These are phyloP conservation scores for Heimioporus punctisporus DNA, from an alignment of 1,284 basidiomycete genomes.

Conservation along the genomic window DNA sequence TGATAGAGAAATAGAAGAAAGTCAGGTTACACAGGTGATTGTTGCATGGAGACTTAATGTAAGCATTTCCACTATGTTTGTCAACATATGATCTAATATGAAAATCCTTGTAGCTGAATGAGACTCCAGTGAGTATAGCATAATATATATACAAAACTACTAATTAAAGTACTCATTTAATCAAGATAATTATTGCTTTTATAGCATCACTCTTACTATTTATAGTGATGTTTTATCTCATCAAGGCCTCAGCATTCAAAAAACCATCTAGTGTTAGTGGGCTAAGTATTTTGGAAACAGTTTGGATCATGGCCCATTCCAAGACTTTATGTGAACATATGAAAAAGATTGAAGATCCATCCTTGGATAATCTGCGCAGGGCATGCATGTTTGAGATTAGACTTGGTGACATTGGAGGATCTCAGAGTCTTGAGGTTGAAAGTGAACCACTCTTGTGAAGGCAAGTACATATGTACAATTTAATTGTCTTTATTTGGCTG, in stretches of 20 bases:
- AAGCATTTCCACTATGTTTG: not conserved
- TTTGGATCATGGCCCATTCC: not conserved
- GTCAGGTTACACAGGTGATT: not conserved
- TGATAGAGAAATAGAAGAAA: not conserved
- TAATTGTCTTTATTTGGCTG: no score
- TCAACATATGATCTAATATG: not conserved
- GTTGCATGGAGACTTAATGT: conserved; percentile 17
- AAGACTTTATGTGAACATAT: not conserved
- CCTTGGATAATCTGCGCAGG: not conserved
- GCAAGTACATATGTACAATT: no score
- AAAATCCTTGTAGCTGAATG: not conserved
- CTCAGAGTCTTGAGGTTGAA: not conserved
- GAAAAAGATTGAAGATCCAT: not conserved
- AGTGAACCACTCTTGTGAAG: not conserved
- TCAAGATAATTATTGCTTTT: not conserved
- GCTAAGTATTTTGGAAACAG: not conserved
- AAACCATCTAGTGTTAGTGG: not conserved
- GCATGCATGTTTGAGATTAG: not conserved
- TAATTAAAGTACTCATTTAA: not conserved
- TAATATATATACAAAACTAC: not conserved
- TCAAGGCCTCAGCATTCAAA: not conserved
- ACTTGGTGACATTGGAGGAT: not conserved
- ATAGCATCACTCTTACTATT: not conserved
- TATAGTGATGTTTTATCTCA: not conserved
- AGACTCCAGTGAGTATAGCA: not conserved